phyloP scores from a whole-genome alignment of 2,329 filamentous ascomycete species.

The Zymoseptoria passerinii region DNA sequence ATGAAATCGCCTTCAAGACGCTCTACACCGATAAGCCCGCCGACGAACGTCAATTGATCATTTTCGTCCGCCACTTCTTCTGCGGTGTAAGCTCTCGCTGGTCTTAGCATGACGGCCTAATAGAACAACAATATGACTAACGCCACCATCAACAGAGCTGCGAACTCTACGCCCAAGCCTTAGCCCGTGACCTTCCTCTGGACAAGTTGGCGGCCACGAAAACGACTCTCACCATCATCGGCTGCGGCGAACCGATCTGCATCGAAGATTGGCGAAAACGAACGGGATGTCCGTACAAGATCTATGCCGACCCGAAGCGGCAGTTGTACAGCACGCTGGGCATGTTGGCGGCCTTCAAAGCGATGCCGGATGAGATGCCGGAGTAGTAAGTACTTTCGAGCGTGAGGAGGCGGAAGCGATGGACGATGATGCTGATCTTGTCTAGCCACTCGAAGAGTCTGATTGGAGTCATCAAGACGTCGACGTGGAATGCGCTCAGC shows the following conservation, averaged over 20 bases:
- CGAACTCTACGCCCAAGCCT: constrained; percentile 28
- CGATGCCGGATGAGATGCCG: constrained; percentile 19
- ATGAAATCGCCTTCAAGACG: constrained; percentile 19
- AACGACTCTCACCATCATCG: constrained; percentile 27
- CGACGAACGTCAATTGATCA: constrained; percentile 23
- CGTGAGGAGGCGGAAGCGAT: neutral
- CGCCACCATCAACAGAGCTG: constrained; percentile 20
- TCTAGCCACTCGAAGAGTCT: constrained; percentile 12
- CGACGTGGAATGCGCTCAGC: constrained; percentile 17
- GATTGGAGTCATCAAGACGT: constrained; percentile 15
- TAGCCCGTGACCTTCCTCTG: constrained; percentile 21
- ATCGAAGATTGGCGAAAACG: constrained; percentile 26
- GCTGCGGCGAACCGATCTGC: constrained; percentile 27
- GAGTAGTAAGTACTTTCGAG: constrained; percentile 21
- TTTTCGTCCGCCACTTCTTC: constrained; percentile 36
- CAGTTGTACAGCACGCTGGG: constrained; percentile 26
- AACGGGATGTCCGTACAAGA: constrained; percentile 24
- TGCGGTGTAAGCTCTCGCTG: constrained; percentile 28
- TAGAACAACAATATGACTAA: neutral
- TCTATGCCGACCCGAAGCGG: constrained; percentile 29
- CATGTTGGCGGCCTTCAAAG: constrained; percentile 23
- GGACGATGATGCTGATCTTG: neutral
- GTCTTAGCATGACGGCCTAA: too few relatives aligned
- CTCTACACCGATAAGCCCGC: constrained; percentile 18
- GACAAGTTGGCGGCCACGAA: constrained; percentile 13